A percentile compares a stretch with the other conserved stretches of the same genome.
Evolutionary conservation across 192 early-diverging fungal genomes (phyloP).

Genomic region (Backusella sp.): DNA sequence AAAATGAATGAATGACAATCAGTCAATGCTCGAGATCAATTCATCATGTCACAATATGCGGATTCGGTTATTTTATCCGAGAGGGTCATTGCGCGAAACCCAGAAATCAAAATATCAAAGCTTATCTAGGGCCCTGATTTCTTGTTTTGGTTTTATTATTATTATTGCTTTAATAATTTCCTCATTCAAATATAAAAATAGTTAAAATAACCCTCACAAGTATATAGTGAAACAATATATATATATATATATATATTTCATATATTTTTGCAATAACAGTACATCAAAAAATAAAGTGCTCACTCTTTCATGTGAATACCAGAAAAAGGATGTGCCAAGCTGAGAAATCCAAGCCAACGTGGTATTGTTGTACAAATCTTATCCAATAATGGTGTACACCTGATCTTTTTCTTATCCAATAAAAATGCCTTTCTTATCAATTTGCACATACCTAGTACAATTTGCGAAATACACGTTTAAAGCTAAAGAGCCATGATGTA

Average conservation of each 20-base stretch:
- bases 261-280: neutral
- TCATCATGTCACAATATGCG: neutral
- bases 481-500: neutral
- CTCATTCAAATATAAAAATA: neutral
- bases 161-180: neutral
- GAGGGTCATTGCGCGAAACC: neutral
- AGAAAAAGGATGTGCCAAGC: neutral
- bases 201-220: neutral
- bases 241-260: neutral
- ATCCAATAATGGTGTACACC: neutral
- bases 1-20: neutral
- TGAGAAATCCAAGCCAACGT: neutral
- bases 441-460: neutral
- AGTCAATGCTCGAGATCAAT: neutral
- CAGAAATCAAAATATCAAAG: neutral
- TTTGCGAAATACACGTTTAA: neutral
- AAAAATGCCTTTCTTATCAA: neutral
- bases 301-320: neutral
- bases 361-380: neutral
- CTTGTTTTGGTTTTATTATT: neutral
- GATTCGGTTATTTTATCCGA: neutral
- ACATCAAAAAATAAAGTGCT: neutral
- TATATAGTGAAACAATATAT: neutral
- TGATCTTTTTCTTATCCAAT: conserved; percentile 3
- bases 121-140: neutral